A percentile compares a stretch with the other conserved stretches of the same genome.
Conservation (phyloP, 805 yeast genomes). For the Wickerhamomyces tratensis region DNA sequence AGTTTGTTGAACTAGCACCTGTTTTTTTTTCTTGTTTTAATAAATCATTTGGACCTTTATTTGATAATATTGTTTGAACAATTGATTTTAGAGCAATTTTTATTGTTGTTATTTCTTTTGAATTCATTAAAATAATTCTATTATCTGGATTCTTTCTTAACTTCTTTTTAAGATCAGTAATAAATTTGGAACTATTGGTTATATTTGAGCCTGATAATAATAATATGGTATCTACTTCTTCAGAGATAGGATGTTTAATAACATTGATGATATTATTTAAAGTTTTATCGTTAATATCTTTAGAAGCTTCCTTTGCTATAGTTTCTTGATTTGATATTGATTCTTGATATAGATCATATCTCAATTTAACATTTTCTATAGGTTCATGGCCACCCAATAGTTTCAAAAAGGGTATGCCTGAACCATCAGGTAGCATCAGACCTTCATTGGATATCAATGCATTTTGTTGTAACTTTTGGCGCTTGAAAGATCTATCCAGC, state of each 20-base stretch:
- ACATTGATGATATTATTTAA: conserved; percentile 6
- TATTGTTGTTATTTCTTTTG: conserved; percentile 18
- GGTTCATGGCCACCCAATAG: conserved; percentile 12
- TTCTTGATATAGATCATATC: conserved; percentile 8
- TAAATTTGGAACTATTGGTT: conserved; percentile 10
- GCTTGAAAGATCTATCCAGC: conserved; percentile 2
- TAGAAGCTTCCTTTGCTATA: conserved; percentile 6
- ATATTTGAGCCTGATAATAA: conserved; percentile 14
- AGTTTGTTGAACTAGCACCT: neutral
- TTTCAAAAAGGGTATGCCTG: conserved; percentile 6
- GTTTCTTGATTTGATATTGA: conserved; percentile 7
- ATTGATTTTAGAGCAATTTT: conserved; percentile 12
- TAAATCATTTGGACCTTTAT: no score
- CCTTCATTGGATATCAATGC: conserved; percentile 10
- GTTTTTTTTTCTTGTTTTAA: no score
- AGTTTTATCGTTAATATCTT: conserved; percentile 7
- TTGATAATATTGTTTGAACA: conserved; percentile 5
- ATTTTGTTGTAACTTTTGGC: conserved; percentile 2
- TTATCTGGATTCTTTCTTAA: conserved; percentile 2
- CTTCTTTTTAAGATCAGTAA: conserved; percentile 5
- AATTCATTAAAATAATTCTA: conserved; percentile 10
- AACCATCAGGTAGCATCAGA: neutral
- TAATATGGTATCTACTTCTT: conserved; percentile 8
- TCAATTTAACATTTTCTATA: conserved; percentile 4
- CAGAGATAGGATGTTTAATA: conserved; percentile 1